A percentile compares a stretch with the other conserved stretches of the same genome.
These are phyloP conservation scores for Mortierella sp. DNA, from an alignment of 371 early-diverging fungal species.

Conservation along the genomic window DNA sequence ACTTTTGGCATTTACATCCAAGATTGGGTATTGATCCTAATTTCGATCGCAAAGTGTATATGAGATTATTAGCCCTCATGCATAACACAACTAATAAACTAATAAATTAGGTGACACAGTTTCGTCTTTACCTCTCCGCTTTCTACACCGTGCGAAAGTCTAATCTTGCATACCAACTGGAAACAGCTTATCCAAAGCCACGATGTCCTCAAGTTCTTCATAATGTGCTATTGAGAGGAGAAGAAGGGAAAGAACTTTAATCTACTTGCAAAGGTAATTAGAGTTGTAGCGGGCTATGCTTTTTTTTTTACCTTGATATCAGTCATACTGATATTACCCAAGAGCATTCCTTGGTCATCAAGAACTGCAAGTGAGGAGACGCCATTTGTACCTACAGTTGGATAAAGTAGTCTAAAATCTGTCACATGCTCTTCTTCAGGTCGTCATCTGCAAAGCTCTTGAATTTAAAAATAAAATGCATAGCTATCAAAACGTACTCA, in stretches of 20 bases:
- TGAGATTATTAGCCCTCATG: too few relatives aligned
- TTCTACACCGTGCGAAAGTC: slow-evolving; percentile 44
- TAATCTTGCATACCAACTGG: slow-evolving; percentile 55
- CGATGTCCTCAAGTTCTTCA: slow-evolving; percentile 50
- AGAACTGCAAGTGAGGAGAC: slow-evolving; percentile 75
- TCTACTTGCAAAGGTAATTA: background rate
- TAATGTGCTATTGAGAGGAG: slow-evolving; percentile 20
- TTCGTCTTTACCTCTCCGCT: slow-evolving; percentile 36
- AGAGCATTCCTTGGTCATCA: slow-evolving; percentile 67
- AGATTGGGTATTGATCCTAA: slow-evolving; percentile 80
- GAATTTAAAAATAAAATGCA: too few relatives aligned
- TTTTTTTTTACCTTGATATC: slow-evolving; percentile 75
- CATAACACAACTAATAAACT: background rate
- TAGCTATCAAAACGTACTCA: slow-evolving; percentile 70
- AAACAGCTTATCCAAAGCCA: slow-evolving; percentile 55
- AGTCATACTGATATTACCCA: slow-evolving; percentile 80
- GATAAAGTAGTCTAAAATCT: too few relatives aligned
- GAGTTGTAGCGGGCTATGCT: background rate
- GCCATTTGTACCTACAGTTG: slow-evolving; percentile 64
- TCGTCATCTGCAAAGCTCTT: background rate
- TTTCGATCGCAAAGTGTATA: background rate
- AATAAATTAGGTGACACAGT: background rate
- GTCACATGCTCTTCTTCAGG: background rate
- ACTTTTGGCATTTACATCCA: slow-evolving; percentile 79
- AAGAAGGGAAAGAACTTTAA: background rate